A percentile compares a stretch with the other conserved stretches of the same genome.
Conservation (phyloP, 2,329 filamentous ascomycete genomes). For the Dothideomycetes sp. region DNA sequence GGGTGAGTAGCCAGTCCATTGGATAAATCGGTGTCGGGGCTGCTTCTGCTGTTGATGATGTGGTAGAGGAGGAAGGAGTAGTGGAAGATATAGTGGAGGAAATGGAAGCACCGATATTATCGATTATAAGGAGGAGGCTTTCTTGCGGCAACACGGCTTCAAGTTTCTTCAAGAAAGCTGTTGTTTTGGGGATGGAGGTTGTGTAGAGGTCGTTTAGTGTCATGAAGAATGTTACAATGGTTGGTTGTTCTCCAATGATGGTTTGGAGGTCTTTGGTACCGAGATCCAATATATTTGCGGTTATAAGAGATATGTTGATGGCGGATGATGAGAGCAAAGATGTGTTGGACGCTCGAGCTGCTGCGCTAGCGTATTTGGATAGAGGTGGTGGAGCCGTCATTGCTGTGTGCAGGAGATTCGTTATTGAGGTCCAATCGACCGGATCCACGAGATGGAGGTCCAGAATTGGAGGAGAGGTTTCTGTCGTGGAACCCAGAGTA, state of each 20-base stretch:
- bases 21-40: background rate
- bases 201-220: slow-evolving; percentile 3
- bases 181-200: slow-evolving; percentile 5
- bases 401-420: background rate
- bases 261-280: background rate
- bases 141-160: background rate
- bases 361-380: slow-evolving; percentile 7
- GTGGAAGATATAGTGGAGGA: background rate
- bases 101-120: background rate
- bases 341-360: slow-evolving; percentile 1
- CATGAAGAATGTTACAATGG: background rate
- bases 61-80: background rate
- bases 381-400: slow-evolving; percentile 2
- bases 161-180: background rate
- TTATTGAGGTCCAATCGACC: slow-evolving; percentile 5
- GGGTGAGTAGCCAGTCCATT: background rate
- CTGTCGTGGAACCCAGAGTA: background rate
- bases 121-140: slow-evolving; percentile 1
- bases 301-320: background rate
- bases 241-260: background rate
- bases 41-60: background rate
- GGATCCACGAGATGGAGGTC: slow-evolving; percentile 4
- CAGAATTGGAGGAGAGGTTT: background rate
- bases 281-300: background rate
- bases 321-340: background rate